Percentiles rank a stretch among this genome's conserved stretches.
Evolutionary conservation across 2,329 filamentous ascomycete genomes (phyloP).

Genomic region (Claviceps purpurea): DNA sequence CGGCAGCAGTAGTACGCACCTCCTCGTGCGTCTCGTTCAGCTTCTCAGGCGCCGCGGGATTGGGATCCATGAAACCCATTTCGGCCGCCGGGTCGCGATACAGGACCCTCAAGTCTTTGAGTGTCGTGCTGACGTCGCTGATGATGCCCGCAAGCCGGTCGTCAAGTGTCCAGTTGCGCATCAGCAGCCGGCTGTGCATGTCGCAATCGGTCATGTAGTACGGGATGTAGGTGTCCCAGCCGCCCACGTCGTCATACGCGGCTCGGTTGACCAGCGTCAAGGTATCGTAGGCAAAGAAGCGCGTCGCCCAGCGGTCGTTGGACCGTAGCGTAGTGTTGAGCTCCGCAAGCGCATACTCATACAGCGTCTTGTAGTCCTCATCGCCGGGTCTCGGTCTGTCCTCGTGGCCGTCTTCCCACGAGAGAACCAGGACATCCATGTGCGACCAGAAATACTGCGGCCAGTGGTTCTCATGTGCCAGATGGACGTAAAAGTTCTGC

Average conservation of each 20-base stretch:
- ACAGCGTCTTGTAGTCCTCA: slow-evolving; percentile 26
- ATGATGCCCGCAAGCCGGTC: slow-evolving; percentile 28
- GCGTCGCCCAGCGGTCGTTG: slow-evolving; percentile 32
- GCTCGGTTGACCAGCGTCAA: slow-evolving; percentile 41
- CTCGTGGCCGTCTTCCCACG: slow-evolving; percentile 26
- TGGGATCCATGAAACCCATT: slow-evolving; percentile 24
- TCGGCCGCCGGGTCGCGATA: slow-evolving; percentile 28
- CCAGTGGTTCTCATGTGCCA: slow-evolving; percentile 30
- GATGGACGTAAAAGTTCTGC: slow-evolving; percentile 38
- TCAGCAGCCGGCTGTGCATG: slow-evolving; percentile 34
- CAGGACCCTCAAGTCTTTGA: slow-evolving; percentile 32
- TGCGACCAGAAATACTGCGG: slow-evolving; percentile 43
- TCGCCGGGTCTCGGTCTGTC: slow-evolving; percentile 20
- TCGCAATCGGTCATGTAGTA: slow-evolving; percentile 47
- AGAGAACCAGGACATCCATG: slow-evolving; percentile 36
- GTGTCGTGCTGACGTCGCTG: slow-evolving; percentile 29
- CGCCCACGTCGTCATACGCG: slow-evolving; percentile 36
- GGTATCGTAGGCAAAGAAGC: slow-evolving; percentile 47
- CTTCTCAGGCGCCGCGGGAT: slow-evolving; percentile 18
- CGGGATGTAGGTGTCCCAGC: slow-evolving; percentile 44
- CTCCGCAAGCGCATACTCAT: slow-evolving; percentile 25
- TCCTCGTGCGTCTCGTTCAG: background rate
- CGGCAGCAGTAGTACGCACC: background rate
- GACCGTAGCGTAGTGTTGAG: slow-evolving; percentile 18
- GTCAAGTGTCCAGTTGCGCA: slow-evolving; percentile 29